Base-by-base conservation (phyloP, 164 flowering plant species). In the Aristolochia fimbriata region DNA sequence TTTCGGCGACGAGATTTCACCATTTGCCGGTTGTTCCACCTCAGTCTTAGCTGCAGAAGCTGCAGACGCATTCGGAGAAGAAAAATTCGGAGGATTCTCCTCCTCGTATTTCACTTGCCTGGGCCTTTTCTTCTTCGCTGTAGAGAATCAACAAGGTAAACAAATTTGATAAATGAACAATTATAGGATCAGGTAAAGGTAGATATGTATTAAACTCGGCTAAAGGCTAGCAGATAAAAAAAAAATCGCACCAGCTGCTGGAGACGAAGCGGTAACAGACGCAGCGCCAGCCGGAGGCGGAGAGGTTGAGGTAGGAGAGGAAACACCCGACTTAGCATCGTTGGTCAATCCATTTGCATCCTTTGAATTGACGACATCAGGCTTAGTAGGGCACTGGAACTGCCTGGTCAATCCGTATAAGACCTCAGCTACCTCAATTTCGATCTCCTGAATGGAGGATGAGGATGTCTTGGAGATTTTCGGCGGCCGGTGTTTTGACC, bases 381-480 rank as follows among this genome's bases (percentile, higher is more conserved):
- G 85, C 76, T 79, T 87, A 0, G 88, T 55, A 19, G 91, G 79
- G 10, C 70, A 76, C 55, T 83, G 88, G 11, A 93, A 78, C 65
- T 86, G 94, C 68, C 81, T 83, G 87, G 71, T 80, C 81, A 93
- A 71, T 37, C 91, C 99, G 61, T 80, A 88, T 64, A 93, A 68
- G 15, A 91, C 97, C 76, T 94, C 96, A 0, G 99, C 97, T 17
- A 94, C 85, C 73, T 94, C 97, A 48, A 94, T 81, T 79, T 94
- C 97, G 45, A 94, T 86, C 68, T 91, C 99, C 22, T 88, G 96
- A 33, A 60, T 41, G 80, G 96, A 68, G 1, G 86, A 68, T 0
- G 96, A 76, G 0, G 89, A 58, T 0, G 81, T 50, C 61, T 80
- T 84, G 0, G 84, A 69, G 15, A 80, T 67, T 59, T 83, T 85